phyloP scores from a whole-genome alignment of 2,329 filamentous ascomycete genomes.

The Pseudocercospora crystallina region DNA sequence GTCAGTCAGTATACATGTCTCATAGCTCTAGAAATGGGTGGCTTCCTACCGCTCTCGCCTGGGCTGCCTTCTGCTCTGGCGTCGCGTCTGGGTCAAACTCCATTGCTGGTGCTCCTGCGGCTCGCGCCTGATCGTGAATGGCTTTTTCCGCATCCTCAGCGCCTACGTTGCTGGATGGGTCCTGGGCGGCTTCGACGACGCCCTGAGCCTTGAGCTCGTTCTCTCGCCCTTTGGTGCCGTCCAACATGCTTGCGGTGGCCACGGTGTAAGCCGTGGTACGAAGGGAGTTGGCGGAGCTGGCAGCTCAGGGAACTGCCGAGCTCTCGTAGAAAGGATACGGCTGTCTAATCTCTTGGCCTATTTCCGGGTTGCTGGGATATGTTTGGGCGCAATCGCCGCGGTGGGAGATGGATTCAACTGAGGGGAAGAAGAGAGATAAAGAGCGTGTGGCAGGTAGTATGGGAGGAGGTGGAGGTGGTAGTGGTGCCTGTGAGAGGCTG shows the following conservation, averaged over 20 bases:
- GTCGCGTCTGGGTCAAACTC: conserved; percentile 84
- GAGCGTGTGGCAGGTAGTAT: neutral
- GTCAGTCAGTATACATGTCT: conserved; percentile 15
- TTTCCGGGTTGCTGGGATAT: neutral
- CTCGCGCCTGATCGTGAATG: conserved; percentile 73
- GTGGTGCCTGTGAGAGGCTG: neutral
- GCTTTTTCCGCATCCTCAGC: conserved; percentile 70
- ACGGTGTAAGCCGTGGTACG: conserved; percentile 15
- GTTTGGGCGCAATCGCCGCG: conserved; percentile 2
- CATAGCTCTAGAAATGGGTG: no score
- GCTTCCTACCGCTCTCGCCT: conserved; percentile 66
- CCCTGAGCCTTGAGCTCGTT: conserved; percentile 78
- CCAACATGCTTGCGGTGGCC: conserved; percentile 29
- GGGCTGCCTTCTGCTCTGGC: conserved; percentile 78
- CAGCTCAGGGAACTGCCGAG: neutral
- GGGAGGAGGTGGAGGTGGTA: neutral
- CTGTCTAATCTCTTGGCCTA: conserved; percentile 2
- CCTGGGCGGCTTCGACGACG: conserved; percentile 71
- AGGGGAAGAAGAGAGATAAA: neutral
- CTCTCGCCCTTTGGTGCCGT: conserved; percentile 29
- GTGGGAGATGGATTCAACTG: neutral
- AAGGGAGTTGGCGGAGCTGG: neutral
- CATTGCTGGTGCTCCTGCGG: conserved; percentile 76
- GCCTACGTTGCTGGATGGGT: conserved; percentile 67
- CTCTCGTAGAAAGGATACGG: neutral